Base-by-base conservation (phyloP, 371 early-diverging fungal species). In the Saksenaea vasiformis region DNA sequence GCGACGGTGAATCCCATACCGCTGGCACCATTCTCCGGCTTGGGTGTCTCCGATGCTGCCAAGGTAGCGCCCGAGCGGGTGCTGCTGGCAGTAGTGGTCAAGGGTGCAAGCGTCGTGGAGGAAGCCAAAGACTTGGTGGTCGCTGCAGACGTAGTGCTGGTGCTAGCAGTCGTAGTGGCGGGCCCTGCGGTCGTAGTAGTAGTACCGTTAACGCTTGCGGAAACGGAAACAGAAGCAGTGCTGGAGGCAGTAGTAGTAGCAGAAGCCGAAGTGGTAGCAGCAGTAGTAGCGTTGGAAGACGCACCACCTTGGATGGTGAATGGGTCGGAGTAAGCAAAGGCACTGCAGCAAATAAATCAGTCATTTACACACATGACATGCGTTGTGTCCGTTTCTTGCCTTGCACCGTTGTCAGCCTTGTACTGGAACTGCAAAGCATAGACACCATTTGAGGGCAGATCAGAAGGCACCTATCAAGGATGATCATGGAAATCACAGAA, bases 401-500 rank as follows among this genome's bases (percentile, higher is more conserved):
- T 55, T 27, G 19, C 34, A 35, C 65, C 65, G 37, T 60, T 60
- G 27, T 56, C 22, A 38, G 5, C 14, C n/a, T 19, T 17, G 36
- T 66, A 61, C 10, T 61, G 36, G 24, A 59, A 66, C 36, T 66
- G 61, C 10, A 66, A 37, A 24, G 66, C 56, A 51, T 66, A 66
- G 15, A 37, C 17, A 4, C 13, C 56, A 26, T 61, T 43, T 2
- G 66, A 15, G 9, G 43, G 43, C 44, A 66, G 57, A 39, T 56
- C 36, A n/a, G 61, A 22, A 9, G 66, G 66, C 17, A 61, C 36
- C 66, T 66, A 55, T 19, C 17, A 11, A 31, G 9, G 51, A 10
- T 22, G 51, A 47, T 47, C 22, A 47, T 19, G 22, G 51, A 47
- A 47, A 47, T 19, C 24, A 47, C 22, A 22, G 26, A 39, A 58